Evolutionary conservation across 1,139 yeast species (phyloP), one percentile per base, ranked within the genome.

Genomic region (Saccharomycopsis phalli): DNA sequence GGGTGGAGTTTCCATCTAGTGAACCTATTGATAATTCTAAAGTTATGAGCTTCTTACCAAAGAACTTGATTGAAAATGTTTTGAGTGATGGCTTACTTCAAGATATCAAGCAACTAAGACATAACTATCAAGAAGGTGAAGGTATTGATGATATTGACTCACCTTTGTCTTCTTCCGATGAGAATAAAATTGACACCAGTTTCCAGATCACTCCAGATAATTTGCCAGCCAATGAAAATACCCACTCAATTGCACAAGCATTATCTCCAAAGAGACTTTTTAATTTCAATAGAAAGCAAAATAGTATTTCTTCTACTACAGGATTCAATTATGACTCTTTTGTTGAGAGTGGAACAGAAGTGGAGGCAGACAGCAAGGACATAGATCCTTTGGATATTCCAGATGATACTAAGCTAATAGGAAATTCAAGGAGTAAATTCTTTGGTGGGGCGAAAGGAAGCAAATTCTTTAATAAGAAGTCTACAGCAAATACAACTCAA

Each of bases 261-360:
- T 32, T 44, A 19, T 44, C 47, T 2, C 47, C 47, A 8, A 44
- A 44, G 22, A 26, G 40, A n/a, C 20, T 44, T 10, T 44, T 44
- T 20, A 36, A 20, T 19, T 43, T 43, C 31, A 29, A 31, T n/a
- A 30, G 41, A 22, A 40, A 40, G 27, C 40, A 37, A 21, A 36
- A 31, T 8, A 37, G 41, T 37, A 19, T 37, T 31, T 32, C 36
- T 5, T n/a, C 19, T 6, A 10, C 33, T 11, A 19, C 14, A 14
- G 37, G 37, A 5, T 14, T 20, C 16, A n/a, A n/a, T n/a, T 29
- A 33, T 10, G 27, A 37, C 11, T 23, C 37, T 3, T 18, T 28
- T 16, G 22, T 7, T 8, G 34, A 25, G 13, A 20, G 32, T 20
- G 46, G 43, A 3, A 34, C 41, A 13, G 46, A 31, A 14, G 38